Evolutionary conservation across 2,329 filamentous ascomycete species (phyloP), one percentile per base, ranked within the genome.

Genomic region (Pyrenochaeta sp.): DNA sequence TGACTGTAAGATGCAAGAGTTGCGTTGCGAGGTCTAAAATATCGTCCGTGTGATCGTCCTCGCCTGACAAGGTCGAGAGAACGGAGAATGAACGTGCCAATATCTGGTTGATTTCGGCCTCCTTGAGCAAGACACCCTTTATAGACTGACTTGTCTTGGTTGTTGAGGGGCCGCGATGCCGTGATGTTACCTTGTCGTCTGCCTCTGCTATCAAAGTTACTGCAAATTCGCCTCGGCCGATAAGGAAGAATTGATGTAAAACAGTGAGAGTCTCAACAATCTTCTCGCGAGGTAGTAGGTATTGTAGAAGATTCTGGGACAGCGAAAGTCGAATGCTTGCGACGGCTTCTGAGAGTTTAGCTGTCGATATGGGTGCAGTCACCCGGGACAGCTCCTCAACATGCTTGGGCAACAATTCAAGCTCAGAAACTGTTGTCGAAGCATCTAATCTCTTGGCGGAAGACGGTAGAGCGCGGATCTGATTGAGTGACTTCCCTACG

Each of bases 191-290:
- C 63, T 87, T 89, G 49, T 89, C 86, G 63, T 97, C 92, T 1
- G 94, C 92, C 77, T 97, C 91, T 31, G 89, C 85, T 1, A 96
- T 91, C 21, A 99, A 77, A 0, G 90, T 89, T 76, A 95, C 87
- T 17, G 93, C 92, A 73, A 99, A 99, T 73, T 98, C 95, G 46
- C 94, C 94, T 30, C 91, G 85, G 1, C 90, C 89, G 0, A 99
- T 82, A 2, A 99, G 83, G 63, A 97, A 91, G 76, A 96, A 97
- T 51, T 95, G 88, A 42, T 93, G 85, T 1, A 97, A 81, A 7
- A 97, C 81, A 23, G 87, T 85, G 12, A 98, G 79, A 44, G 90
- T 86, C 60, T 95, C 89, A 5, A 91, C 79, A 3, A 97, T 92
- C 64, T 86, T 90, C 10, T 85, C 82, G 5, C 92, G 79, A 0